Evolutionary conservation across 768 basidiomycete species (phyloP), one percentile per base, ranked within the genome.

Genomic region (Leucosporidium yakuticum): DNA sequence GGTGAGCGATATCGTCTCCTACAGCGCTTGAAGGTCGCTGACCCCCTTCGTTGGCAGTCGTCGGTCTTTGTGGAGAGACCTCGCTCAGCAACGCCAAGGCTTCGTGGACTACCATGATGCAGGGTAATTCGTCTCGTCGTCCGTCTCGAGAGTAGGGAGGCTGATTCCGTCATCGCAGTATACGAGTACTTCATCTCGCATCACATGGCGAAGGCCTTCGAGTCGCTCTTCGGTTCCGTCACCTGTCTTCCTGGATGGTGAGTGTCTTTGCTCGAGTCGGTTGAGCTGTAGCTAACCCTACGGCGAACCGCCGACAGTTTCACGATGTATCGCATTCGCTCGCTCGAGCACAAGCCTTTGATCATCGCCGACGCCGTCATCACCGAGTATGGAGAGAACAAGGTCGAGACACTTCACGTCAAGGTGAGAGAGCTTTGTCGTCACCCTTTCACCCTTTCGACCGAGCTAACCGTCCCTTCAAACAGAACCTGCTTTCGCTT

Each of bases 181-280:
- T 98, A 97, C 82, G 95, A 97, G 77, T 97, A 97, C 83, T 98
- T 91, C 82, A 91, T 99, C 74, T 97, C 93, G 1, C 95, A 99
- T 80, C 90, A 97, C 79, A 87, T 97, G 83, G 90, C 94, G 58
- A 99, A 99, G 79, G 91, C 95, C 0, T 98, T 99, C 80, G 96
- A 98, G 80, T 87, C 85, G 73, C 83, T 98, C 4, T 99, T 99
- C 77, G 94, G 94, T 57, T 95, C 93, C 29, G 95, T 99, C 69
- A 98, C 94, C 54, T 99, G 96, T 85, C 83, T 98, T 68, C 95
- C 96, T 27, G 95, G 96, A 82, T 98, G 95, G 64, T 97, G 94
- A 78, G 90, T 93, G 2, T 92, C 93, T 78, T 90, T 93, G 79
- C 87, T 85, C 74, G 14, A 5, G 0, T 36, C 47, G 1, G 5